phyloP scores from a whole-genome alignment of 768 basidiomycete genomes.

The Mrakia hoshinonis region DNA sequence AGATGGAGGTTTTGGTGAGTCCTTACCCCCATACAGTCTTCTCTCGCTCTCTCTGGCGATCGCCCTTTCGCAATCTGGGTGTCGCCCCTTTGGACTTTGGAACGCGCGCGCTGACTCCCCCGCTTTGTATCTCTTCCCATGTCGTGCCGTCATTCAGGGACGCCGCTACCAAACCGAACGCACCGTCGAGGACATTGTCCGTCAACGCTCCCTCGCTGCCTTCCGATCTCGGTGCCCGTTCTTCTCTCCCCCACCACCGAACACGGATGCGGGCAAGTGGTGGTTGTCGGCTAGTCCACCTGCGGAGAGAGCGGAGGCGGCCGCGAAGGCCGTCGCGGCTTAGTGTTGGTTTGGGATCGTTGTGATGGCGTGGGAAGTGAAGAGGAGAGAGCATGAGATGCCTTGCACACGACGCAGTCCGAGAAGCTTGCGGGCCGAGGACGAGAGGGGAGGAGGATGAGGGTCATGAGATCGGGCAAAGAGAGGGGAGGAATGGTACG shows the following conservation, averaged over 20 bases:
- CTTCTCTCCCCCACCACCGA: conserved; percentile 2
- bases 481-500: too few species aligned
- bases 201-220: conserved; percentile 8
- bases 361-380: too few species aligned
- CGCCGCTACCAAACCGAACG: conserved; percentile 20
- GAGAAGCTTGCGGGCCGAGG: too few species aligned
- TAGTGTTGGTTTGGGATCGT: too few species aligned
- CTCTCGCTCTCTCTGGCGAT: neutral
- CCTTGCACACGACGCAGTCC: too few species aligned
- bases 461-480: too few species aligned
- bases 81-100: neutral
- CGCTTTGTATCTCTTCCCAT: neutral
- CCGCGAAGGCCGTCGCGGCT: too few species aligned
- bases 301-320: too few species aligned
- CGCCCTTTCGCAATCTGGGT: neutral
- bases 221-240: conserved; percentile 17
- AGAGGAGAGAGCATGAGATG: too few species aligned
- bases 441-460: too few species aligned
- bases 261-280: neutral
- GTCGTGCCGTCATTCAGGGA: neutral
- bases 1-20: conserved; percentile 22
- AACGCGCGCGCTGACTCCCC: neutral
- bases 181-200: conserved; percentile 26
- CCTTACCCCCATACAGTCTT: neutral
- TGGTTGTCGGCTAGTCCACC: neutral